Evolutionary conservation across 306 rosid species (phyloP).

Genomic region (Crataegus laevigata): DNA sequence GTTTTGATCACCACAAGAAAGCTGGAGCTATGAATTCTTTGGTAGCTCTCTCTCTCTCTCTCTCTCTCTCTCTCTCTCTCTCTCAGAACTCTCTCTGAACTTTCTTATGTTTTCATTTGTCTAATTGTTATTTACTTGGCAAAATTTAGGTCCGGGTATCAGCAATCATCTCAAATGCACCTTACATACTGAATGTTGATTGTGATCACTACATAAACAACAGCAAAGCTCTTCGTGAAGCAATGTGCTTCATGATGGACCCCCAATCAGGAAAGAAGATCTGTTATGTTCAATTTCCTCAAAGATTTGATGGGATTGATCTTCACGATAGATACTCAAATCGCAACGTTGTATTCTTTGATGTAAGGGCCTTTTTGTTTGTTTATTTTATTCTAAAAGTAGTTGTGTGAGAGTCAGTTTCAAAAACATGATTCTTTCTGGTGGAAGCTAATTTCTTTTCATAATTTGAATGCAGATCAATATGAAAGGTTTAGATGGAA

Average conservation of each 20-base stretch:
- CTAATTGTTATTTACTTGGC: not conserved
- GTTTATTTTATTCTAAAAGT: not conserved
- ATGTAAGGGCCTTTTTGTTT: constrained; percentile 41
- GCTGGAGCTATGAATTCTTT: constrained; percentile 94
- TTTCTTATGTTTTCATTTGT: not conserved
- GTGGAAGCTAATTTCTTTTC: constrained; percentile 16
- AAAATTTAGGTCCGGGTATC: constrained; percentile 67
- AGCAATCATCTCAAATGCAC: constrained; percentile 83
- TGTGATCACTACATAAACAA: constrained; percentile 97
- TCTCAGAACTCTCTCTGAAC: not conserved
- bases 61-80: not conserved
- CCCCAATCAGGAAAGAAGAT: constrained; percentile 79
- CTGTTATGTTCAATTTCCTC: constrained; percentile 90
- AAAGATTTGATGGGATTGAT: constrained; percentile 92
- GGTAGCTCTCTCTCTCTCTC: constrained; percentile 30
- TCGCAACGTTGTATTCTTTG: constrained; percentile 88
- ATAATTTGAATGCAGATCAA: constrained; percentile 44
- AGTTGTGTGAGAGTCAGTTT: not conserved
- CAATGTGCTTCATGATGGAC: constrained; percentile 98
- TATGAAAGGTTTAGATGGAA: constrained; percentile 94
- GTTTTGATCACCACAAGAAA: constrained; percentile 87
- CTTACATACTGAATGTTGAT: constrained; percentile 79
- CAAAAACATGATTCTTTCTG: not conserved
- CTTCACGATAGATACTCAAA: constrained; percentile 87
- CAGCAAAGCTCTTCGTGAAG: constrained; percentile 88